Evolutionary conservation across 495 filamentous ascomycete genomes (phyloP).

Genomic region (Hypoxylon crocopeplum): DNA sequence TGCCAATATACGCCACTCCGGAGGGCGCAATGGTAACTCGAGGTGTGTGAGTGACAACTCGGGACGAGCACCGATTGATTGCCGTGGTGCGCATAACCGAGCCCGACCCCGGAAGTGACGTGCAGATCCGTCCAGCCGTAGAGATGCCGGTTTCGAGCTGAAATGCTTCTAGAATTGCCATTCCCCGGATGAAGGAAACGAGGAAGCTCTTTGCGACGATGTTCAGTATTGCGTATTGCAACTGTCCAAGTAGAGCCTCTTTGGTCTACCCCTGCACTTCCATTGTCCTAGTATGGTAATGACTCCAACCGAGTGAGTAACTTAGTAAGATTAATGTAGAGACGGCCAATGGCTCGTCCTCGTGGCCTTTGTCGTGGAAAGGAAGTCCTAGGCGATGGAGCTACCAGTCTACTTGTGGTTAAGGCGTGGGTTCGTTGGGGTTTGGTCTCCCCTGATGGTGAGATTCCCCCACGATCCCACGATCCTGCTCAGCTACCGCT

Average conservation of each 20-base stretch:
- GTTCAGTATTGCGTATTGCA: neutral
- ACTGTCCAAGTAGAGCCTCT: neutral
- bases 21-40: neutral
- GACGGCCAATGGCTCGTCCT: neutral
- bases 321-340: slow-evolving; percentile 8
- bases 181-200: neutral
- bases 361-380: slow-evolving; percentile 1
- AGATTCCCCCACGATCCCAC: slow-evolving; percentile 27
- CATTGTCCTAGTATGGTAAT: neutral
- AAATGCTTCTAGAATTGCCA: neutral
- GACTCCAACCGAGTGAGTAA: too few species aligned
- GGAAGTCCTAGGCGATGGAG: neutral
- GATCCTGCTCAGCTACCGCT: slow-evolving; percentile 6
- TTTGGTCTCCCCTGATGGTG: slow-evolving; percentile 16
- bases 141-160: neutral
- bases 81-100: slow-evolving; percentile 11
- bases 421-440: slow-evolving; percentile 21
- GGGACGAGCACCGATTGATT: slow-evolving; percentile 5
- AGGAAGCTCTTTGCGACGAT: neutral
- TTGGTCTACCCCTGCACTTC: neutral
- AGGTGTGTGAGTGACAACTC: neutral
- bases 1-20: neutral
- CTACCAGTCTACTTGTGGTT: slow-evolving; percentile 23
- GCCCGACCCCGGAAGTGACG: slow-evolving; percentile 7
- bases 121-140: slow-evolving; percentile 5